phyloP scores from a whole-genome alignment of 352 stramenopile genomes.

The Phytophthora ohioensis region DNA sequence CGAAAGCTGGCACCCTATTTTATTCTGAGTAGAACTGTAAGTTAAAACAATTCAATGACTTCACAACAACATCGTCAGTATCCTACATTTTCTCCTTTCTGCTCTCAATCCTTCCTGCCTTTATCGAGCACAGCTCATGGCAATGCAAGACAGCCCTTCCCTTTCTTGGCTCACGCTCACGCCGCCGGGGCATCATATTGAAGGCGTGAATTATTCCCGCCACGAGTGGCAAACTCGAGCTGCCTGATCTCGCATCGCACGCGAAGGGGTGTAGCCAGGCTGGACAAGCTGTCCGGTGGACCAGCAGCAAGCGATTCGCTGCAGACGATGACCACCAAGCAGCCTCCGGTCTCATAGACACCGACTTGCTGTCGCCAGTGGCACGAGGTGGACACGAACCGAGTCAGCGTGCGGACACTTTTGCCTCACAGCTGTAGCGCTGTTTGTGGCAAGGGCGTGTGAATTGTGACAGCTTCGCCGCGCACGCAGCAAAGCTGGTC shows the following conservation, averaged over 20 bases:
- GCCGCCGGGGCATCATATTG: slow-evolving; percentile 22
- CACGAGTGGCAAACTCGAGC: slow-evolving; percentile 15
- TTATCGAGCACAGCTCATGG: background rate
- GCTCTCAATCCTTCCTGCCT: too few species aligned
- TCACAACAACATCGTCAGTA: background rate
- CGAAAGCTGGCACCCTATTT: slow-evolving; percentile 26
- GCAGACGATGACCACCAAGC: slow-evolving; percentile 2
- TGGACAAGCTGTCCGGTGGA: background rate
- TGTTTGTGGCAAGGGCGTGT: slow-evolving; percentile 23
- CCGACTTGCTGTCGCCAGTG: too few species aligned
- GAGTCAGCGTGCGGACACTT: slow-evolving; percentile 26
- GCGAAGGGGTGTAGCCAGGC: slow-evolving; percentile 22
- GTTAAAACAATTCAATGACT: slow-evolving; percentile 14
- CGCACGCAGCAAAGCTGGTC: slow-evolving; percentile 4
- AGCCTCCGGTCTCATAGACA: background rate
- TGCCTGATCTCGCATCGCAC: slow-evolving; percentile 14
- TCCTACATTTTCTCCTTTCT: background rate
- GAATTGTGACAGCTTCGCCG: slow-evolving; percentile 28
- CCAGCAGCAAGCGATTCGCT: too few species aligned
- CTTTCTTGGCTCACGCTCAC: background rate
- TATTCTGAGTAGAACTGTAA: slow-evolving; percentile 36
- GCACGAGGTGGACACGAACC: slow-evolving; percentile 27
- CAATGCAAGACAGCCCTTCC: background rate
- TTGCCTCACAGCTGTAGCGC: slow-evolving; percentile 6
- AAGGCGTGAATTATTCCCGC: slow-evolving; percentile 13